Evolutionary conservation across 2,329 filamentous ascomycete genomes (phyloP), one percentile per base, ranked within the genome.

Genomic region (Cladophialophora yegresii): DNA sequence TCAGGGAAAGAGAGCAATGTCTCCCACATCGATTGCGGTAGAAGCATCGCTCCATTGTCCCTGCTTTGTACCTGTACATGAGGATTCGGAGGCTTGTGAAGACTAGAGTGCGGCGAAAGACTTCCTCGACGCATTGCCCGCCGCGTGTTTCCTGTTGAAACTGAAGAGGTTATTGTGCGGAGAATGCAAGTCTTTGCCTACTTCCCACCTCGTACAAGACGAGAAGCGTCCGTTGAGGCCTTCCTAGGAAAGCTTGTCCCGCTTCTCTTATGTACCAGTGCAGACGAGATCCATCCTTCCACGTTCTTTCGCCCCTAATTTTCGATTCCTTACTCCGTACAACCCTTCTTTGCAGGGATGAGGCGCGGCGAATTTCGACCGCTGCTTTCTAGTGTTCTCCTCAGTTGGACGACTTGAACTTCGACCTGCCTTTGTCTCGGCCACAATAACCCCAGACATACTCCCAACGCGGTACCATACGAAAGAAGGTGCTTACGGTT

Each of bases 271-370:
- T n/a, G n/a, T n/a, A 33, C 28, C 55, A 43, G 22, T 26, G 47
- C 47, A 26, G 26, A 33, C 23, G 55, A 40, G n/a, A 22, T 58
- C 55, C 55, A 40, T 22, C 28, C 13, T 50, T n/a, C 9, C 43
- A 59, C 30, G 45, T 59, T 59, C n/a, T 59, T 59, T 59, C 45
- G 57, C 45, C 57, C 45, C 57, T 28, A 51, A 45, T 22, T 59
- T 36, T 40, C 32, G 30, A 5, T 36, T 33, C 26, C 20, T 20
- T 43, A 8, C 28, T 33, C 26, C 20, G 10, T 43, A 8, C 28
- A 22, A n/a, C 3, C 26, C 26, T 59, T 45, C 20, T 12, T 28
- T 59, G 30, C 28, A 59, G 20, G 20, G 45, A 20, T 13, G 6
- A 26, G 13, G n/a, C 20, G 32, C 43, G 16, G 47, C 16, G 28